Conservation (phyloP, 495 filamentous ascomycete genomes). For the Aspergillus indologenus region DNA sequence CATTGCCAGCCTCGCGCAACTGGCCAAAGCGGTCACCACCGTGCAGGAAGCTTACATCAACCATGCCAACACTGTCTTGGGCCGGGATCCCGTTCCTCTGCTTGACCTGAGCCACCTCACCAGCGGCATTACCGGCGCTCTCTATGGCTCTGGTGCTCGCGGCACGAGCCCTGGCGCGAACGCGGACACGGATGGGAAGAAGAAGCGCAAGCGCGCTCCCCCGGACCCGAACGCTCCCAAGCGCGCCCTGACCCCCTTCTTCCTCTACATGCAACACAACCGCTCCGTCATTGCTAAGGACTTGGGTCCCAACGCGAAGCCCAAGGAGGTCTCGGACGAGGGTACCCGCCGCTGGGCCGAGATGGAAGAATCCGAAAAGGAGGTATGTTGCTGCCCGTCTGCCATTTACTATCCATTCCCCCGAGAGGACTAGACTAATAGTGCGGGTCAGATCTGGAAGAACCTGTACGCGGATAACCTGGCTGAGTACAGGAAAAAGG, state of each 20-base stretch:
- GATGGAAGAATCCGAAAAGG: conserved; percentile 70
- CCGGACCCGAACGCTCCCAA: conserved; percentile 94
- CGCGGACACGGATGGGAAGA: conserved; percentile 61
- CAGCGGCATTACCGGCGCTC: conserved; percentile 44
- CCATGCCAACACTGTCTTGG: conserved; percentile 76
- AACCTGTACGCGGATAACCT: conserved; percentile 73
- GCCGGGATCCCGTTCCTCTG: conserved; percentile 52
- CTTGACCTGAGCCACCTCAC: conserved; percentile 44
- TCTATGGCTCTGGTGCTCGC: conserved; percentile 41
- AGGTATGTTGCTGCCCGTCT: conserved; percentile 49
- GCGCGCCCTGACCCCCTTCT: conserved; percentile 88
- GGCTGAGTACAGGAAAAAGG: conserved; percentile 65
- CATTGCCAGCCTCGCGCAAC: conserved; percentile 65
- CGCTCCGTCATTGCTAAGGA: conserved; percentile 73
- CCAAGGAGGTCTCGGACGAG: conserved; percentile 78
- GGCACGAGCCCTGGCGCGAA: conserved; percentile 37
- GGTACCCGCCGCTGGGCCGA: conserved; percentile 76
- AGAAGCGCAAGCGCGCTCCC: conserved; percentile 76
- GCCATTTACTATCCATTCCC: neutral
- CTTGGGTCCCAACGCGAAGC: conserved; percentile 63
- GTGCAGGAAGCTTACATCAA: conserved; percentile 76
- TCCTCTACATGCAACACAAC: conserved; percentile 85
- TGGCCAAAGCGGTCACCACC: conserved; percentile 69
- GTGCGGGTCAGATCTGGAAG: conserved; percentile 59
- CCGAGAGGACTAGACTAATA: conserved; percentile 14